Base-by-base conservation (phyloP, 139 green algal genomes). In the Auxenochlorella pyrenoidosa region DNA sequence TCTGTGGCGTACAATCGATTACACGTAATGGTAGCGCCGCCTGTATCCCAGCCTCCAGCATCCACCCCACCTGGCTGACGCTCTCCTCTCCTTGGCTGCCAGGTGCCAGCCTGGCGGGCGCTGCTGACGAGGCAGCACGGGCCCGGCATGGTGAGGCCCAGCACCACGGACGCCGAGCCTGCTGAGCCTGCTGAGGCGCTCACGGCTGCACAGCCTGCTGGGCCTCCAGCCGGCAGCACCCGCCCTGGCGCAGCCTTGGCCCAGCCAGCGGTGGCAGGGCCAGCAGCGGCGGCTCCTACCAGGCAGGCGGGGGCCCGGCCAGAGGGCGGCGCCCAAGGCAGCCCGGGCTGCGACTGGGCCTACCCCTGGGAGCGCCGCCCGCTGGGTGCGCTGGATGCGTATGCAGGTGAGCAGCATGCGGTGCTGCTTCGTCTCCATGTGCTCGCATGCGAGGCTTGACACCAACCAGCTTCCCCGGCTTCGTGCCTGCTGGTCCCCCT, bases 311-410 rank as follows among this genome's bases (percentile, higher is more conserved):
- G 1, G 21, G 47, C 8, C 54, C 16, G 16, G 54, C 15, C 12
- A 13, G 2, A 63, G 13, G 54, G 68, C 66, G n/a, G 66, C 66
- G 6, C 21, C 28, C 44, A 30, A 19, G 19, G 19, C 44, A 44
- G n/a, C 47, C 2, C 21, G 21, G n/a, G 5, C 38, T 38, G 24
- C 70, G 21, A 26, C 28, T 19, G 26, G 4, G 26, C 21, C 1
- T 66, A 75, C 54, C 83, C 83, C 26, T 87, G 83, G 83, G 83
- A 87, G 54, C 32, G n/a, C 15, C 83, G 83, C 28, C 71, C 83
- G 51, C 83, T 87, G 36, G 72, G 72, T 4, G 51, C 72, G 21
- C 51, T 75, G 34, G 83, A 87, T 54, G 82, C 32, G 34, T 87
- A 83, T 51, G 82, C 70, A 34, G 82, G 36, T 19, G n/a, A 15